A percentile compares a stretch with the other conserved stretches of the same genome.
These are phyloP conservation scores for Hydrangea macrophylla DNA, from an alignment of 148 eudicot genomes.

Conservation along the genomic window DNA sequence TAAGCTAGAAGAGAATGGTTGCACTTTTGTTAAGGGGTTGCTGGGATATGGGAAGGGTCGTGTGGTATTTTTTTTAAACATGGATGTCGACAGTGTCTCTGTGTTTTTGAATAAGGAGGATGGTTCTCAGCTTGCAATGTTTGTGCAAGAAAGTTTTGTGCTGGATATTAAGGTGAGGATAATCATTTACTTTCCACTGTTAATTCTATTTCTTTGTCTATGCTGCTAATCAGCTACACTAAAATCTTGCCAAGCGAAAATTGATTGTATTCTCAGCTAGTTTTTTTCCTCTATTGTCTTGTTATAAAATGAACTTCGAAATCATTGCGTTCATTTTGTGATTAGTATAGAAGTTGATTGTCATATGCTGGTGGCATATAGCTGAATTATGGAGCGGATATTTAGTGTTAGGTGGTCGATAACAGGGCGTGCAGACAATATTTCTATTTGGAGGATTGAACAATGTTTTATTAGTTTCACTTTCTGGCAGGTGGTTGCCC, in stretches of 20 bases:
- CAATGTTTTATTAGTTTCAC: too few species aligned
- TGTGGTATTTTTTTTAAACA: constrained; percentile 73
- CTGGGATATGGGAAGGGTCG: constrained; percentile 87
- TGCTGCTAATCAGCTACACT: background rate
- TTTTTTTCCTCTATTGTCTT: background rate
- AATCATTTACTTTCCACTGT: background rate
- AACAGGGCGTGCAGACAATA: background rate
- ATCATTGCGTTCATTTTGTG: background rate
- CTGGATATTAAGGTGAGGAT: constrained; percentile 74
- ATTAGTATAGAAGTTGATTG: background rate
- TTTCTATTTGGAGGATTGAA: background rate
- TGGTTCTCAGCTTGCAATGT: constrained; percentile 89
- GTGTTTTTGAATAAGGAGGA: constrained; percentile 87
- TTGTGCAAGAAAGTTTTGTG: constrained; percentile 87
- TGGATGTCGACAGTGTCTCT: constrained; percentile 84
- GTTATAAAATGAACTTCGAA: background rate
- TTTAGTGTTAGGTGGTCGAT: background rate
- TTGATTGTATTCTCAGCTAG: background rate
- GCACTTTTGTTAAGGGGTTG: constrained; percentile 67
- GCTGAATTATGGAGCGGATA: background rate
- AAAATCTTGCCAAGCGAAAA: too few species aligned
- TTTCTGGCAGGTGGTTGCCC: too few species aligned
- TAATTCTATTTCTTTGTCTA: background rate
- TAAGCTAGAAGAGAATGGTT: constrained; percentile 48
- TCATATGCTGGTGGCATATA: background rate